Evolutionary conservation across 2,329 filamentous ascomycete genomes (phyloP).

Genomic region (Thyridium curvatum): DNA sequence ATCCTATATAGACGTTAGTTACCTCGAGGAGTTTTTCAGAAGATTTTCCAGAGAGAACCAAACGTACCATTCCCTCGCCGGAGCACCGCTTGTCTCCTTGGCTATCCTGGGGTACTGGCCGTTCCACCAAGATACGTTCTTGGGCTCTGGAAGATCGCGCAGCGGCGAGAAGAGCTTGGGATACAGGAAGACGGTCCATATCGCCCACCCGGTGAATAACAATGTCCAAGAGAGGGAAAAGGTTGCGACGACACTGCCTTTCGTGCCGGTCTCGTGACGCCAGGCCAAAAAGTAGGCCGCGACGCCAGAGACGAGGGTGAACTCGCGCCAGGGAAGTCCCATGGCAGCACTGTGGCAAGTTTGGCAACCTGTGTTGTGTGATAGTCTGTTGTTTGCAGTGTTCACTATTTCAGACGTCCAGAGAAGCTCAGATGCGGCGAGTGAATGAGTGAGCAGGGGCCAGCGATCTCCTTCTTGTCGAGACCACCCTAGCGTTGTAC

Average conservation of each 20-base stretch:
- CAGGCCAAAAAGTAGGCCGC: slow-evolving; percentile 23
- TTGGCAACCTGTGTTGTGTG: no score
- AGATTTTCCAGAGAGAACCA: neutral
- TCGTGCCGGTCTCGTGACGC: slow-evolving; percentile 21
- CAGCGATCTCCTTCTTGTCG: no score
- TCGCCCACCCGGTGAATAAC: slow-evolving; percentile 24
- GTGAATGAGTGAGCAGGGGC: no score
- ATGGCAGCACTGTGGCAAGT: slow-evolving; percentile 4
- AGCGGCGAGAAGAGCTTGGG: slow-evolving; percentile 44
- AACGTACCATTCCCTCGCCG: slow-evolving; percentile 43
- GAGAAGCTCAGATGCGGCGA: no score
- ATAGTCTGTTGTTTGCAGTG: no score
- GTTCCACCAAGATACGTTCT: slow-evolving; percentile 34
- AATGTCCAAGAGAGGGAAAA: slow-evolving; percentile 29
- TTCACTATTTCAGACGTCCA: no score
- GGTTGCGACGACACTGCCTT: slow-evolving; percentile 18
- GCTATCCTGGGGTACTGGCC: slow-evolving; percentile 40
- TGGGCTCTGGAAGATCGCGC: slow-evolving; percentile 38
- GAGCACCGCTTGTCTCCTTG: slow-evolving; percentile 31
- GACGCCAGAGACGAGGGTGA: slow-evolving; percentile 19
- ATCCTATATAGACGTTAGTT: slow-evolving; percentile 38
- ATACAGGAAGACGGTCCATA: slow-evolving; percentile 40
- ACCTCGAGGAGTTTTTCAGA: neutral
- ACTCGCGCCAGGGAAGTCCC: slow-evolving; percentile 17
- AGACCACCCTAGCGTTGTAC: no score